phyloP scores from a whole-genome alignment of 257 asterid genomes.

The Sherardia arvensis region DNA sequence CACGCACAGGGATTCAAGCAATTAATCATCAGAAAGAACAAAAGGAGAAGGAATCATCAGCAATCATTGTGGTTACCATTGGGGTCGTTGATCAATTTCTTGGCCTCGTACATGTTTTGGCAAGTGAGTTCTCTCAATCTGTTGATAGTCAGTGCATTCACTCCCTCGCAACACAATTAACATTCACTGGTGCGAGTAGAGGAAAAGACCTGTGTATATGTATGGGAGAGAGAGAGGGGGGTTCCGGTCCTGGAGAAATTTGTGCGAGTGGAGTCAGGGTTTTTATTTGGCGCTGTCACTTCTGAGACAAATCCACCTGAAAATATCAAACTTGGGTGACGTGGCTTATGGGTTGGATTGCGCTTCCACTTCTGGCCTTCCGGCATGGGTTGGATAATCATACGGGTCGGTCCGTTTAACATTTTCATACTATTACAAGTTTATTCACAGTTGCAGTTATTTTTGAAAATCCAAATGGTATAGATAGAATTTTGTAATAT shows the following conservation, averaged over 20 bases:
- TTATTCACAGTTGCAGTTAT: not conserved
- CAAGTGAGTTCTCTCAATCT: constrained; percentile 1
- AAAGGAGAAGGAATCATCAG: not conserved
- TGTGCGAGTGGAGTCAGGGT: not conserved
- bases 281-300: not conserved
- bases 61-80: constrained; percentile 39
- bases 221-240: too few species aligned
- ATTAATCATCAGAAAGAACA: not conserved
- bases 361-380: not conserved
- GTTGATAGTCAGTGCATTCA: not conserved
- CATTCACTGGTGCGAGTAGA: not conserved
- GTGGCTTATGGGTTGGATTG: not conserved
- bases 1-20: not conserved
- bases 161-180: not conserved
- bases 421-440: not conserved
- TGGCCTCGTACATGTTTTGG: constrained; percentile 45
- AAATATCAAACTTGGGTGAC: not conserved
- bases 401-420: not conserved
- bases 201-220: not conserved
- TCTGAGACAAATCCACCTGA: not conserved
- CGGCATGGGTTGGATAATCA: not conserved
- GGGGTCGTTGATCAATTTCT: constrained; percentile 91
- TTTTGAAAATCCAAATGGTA: not conserved
- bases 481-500: not conserved
- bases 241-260: not conserved